These are phyloP conservation scores for Licmophora abbreviata DNA, from an alignment of 108 stramenopile genomes.

Conservation along the genomic window DNA sequence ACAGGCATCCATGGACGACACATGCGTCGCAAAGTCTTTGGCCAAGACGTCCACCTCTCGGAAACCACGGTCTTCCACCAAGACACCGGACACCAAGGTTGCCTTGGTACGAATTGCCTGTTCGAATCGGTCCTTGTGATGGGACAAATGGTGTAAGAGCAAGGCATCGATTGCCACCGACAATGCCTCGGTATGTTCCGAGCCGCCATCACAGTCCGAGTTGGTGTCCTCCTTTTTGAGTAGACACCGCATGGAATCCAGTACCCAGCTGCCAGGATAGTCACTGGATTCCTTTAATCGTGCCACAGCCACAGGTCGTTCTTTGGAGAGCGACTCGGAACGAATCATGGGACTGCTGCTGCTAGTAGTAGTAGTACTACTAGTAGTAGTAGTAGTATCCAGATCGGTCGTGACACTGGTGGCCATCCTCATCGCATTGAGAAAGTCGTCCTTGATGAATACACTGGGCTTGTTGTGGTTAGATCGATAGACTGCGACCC, in stretches of 20 bases:
- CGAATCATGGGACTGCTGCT: not conserved
- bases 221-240: slow-evolving; percentile 73
- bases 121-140: slow-evolving; percentile 28
- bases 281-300: slow-evolving; percentile 35
- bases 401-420: slow-evolving; percentile 11
- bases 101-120: slow-evolving; percentile 72
- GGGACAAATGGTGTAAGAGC: slow-evolving; percentile 34
- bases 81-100: slow-evolving; percentile 44
- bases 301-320: slow-evolving; percentile 68
- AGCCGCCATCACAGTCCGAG: slow-evolving; percentile 68
- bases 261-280: slow-evolving; percentile 22
- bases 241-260: slow-evolving; percentile 67
- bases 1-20: slow-evolving; percentile 50
- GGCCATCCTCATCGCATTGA: slow-evolving; percentile 62
- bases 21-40: slow-evolving; percentile 75
- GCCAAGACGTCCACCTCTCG: slow-evolving; percentile 40
- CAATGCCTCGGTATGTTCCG: slow-evolving; percentile 72
- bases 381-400: not conserved
- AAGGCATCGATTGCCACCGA: slow-evolving; percentile 68
- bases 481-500: slow-evolving; percentile 76
- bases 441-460: slow-evolving; percentile 68
- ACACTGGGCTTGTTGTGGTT: slow-evolving; percentile 73
- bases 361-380: not conserved
- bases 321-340: slow-evolving; percentile 5
- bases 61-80: slow-evolving; percentile 74